Percentiles rank a stretch among this genome's conserved stretches.
These are phyloP conservation scores for Solanum ossicruentum DNA, from an alignment of 257 asterid genomes.

Conservation along the genomic window DNA sequence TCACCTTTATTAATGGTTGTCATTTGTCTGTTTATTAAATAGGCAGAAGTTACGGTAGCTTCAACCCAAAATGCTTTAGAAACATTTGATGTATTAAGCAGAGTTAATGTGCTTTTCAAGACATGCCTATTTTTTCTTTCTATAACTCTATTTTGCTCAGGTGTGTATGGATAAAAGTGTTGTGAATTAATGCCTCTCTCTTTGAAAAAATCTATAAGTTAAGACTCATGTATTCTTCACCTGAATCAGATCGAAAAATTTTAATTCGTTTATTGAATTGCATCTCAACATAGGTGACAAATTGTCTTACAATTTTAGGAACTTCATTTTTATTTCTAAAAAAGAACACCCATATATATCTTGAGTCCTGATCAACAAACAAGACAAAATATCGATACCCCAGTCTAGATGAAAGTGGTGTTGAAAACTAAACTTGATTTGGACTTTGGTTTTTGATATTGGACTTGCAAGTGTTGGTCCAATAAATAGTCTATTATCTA, in stretches of 20 bases:
- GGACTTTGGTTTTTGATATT: no score
- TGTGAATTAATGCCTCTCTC: neutral
- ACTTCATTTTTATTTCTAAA: neutral
- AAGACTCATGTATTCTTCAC: neutral
- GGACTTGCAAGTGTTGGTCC: no score
- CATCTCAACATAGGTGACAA: neutral
- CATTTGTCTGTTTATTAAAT: neutral
- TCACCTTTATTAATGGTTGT: no score
- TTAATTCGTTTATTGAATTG: neutral
- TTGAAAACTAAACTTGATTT: no score
- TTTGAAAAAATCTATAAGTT: neutral
- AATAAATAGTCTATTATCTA: no score
- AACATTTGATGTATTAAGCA: neutral
- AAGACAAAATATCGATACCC: slow-evolving; percentile 1
- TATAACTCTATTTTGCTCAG: neutral
- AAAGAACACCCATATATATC: neutral
- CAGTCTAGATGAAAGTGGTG: neutral
- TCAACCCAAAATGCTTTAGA: neutral
- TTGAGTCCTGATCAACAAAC: neutral
- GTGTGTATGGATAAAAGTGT: neutral
- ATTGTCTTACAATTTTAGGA: neutral
- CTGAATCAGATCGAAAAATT: neutral
- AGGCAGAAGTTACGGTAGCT: neutral
- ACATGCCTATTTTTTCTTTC: slow-evolving; percentile 4
- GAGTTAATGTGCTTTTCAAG: neutral